Conservation (phyloP, 345 rosid genomes). For the Citropsis articulata region DNA sequence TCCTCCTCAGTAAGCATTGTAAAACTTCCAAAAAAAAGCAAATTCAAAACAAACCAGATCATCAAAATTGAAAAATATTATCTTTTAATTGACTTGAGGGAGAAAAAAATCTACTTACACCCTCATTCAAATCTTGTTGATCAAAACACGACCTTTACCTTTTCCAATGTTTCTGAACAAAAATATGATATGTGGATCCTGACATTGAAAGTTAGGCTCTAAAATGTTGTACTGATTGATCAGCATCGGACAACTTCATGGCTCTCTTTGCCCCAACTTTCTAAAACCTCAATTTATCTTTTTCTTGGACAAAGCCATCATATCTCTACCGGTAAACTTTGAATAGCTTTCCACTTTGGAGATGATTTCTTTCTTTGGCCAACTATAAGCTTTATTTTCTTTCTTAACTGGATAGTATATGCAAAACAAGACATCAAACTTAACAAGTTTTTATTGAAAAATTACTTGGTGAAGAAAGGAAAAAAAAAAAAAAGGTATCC, state of each 20-base stretch:
- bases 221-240: slow-evolving; percentile 47
- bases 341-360: slow-evolving; percentile 65
- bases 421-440: slow-evolving; percentile 65
- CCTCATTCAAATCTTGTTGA: slow-evolving; percentile 34
- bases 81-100: neutral
- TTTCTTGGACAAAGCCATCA: slow-evolving; percentile 49
- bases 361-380: slow-evolving; percentile 73
- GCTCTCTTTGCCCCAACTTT: slow-evolving; percentile 69
- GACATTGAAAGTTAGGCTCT: slow-evolving; percentile 50
- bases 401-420: slow-evolving; percentile 67
- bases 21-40: slow-evolving; percentile 9
- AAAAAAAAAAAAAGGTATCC: slow-evolving; percentile 27
- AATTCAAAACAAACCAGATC: neutral
- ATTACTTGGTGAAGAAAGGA: slow-evolving; percentile 20
- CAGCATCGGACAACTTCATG: slow-evolving; percentile 59
- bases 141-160: slow-evolving; percentile 49
- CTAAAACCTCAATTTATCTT: slow-evolving; percentile 51
- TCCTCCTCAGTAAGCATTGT: neutral
- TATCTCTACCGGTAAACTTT: slow-evolving; percentile 59
- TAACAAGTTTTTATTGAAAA: slow-evolving; percentile 29
- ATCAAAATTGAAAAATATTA: neutral
- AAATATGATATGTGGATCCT: slow-evolving; percentile 45
- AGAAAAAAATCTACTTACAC: slow-evolving; percentile 18
- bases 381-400: slow-evolving; percentile 65
- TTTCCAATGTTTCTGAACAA: slow-evolving; percentile 44